Conservation (phyloP, 768 basidiomycete genomes). For the Lentinula boryana region DNA sequence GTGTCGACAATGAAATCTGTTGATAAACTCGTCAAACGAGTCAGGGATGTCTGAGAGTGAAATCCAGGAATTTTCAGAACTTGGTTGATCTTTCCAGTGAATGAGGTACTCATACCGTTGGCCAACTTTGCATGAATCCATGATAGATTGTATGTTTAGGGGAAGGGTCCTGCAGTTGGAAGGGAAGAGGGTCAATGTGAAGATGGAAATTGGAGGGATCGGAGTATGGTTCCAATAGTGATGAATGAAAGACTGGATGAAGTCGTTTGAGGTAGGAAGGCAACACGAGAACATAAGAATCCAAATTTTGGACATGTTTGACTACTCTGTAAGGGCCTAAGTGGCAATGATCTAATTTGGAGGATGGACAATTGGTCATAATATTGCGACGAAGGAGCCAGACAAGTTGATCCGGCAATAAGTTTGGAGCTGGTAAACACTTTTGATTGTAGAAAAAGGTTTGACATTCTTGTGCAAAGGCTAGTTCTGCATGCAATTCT, state of each 20-base stretch:
- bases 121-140: constrained; percentile 1
- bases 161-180: not conserved
- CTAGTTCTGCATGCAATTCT: constrained; percentile 10
- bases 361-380: constrained; percentile 16
- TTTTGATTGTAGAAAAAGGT: constrained; percentile 4
- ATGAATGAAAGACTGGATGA: constrained; percentile 22
- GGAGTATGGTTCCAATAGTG: constrained; percentile 10
- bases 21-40: not conserved
- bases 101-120: constrained; percentile 7
- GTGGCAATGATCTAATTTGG: constrained; percentile 16
- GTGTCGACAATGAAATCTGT: not conserved
- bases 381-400: constrained; percentile 15
- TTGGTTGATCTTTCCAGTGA: not conserved
- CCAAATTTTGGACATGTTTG: constrained; percentile 2
- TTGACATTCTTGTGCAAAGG: constrained; percentile 7
- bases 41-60: constrained; percentile 4
- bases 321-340: constrained; percentile 14
- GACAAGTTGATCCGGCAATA: constrained; percentile 11
- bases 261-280: constrained; percentile 14
- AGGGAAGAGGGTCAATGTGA: not conserved
- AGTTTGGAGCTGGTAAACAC: constrained; percentile 1
- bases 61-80: not conserved
- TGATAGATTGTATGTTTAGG: not conserved
- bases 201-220: not conserved
- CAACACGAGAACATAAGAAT: constrained; percentile 12